These are phyloP conservation scores for Schizopora paradoxa DNA, from an alignment of 1,284 basidiomycete species.

Conservation along the genomic window DNA sequence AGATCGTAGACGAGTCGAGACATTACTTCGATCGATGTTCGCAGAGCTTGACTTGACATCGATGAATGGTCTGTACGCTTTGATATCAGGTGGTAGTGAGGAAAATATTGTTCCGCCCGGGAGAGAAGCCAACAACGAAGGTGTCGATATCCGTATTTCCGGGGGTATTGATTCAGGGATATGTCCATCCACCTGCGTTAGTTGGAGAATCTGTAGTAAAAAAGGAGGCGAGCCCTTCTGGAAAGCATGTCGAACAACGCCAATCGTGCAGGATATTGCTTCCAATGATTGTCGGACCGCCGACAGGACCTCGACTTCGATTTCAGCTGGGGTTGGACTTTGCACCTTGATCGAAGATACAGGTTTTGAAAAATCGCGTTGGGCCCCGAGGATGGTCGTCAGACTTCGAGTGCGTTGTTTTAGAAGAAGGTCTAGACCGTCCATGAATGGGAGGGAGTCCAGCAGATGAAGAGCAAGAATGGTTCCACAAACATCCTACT, in stretches of 20 bases:
- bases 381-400: too few relatives aligned
- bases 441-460: slow-evolving; percentile 71
- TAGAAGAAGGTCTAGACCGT: slow-evolving; percentile 67
- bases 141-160: slow-evolving; percentile 59
- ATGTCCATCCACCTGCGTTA: slow-evolving; percentile 48
- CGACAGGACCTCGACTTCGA: too few relatives aligned
- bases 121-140: slow-evolving; percentile 51
- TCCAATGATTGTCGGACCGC: slow-evolving; percentile 50
- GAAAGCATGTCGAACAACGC: slow-evolving; percentile 50
- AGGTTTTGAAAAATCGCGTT: slow-evolving; percentile 11
- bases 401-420: slow-evolving; percentile 68
- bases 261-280: slow-evolving; percentile 51
- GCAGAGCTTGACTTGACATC: slow-evolving; percentile 55
- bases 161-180: slow-evolving; percentile 35
- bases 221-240: slow-evolving; percentile 38
- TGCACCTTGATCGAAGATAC: slow-evolving; percentile 23
- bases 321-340: too few relatives aligned
- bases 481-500: slow-evolving; percentile 66
- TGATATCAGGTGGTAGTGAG: slow-evolving; percentile 56
- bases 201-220: slow-evolving; percentile 47
- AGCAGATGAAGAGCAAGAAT: slow-evolving; percentile 79
- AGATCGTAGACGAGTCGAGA: slow-evolving; percentile 42
- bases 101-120: slow-evolving; percentile 70
- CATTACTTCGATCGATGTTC: slow-evolving; percentile 36
- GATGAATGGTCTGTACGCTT: slow-evolving; percentile 68